These are phyloP conservation scores for Macrocybe gigantea DNA, from an alignment of 768 basidiomycete genomes.

Conservation along the genomic window DNA sequence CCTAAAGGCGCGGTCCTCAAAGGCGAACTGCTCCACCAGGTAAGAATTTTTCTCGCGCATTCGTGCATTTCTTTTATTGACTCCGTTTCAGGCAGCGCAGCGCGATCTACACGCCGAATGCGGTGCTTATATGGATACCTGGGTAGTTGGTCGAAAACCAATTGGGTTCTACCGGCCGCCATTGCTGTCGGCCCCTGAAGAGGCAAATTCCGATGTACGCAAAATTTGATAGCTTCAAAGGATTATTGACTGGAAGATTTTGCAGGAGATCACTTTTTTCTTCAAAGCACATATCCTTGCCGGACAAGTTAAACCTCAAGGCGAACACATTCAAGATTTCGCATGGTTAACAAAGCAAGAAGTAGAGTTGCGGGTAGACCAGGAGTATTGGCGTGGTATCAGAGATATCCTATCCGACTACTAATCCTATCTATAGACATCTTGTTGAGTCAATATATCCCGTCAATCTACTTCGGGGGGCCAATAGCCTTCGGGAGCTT, in stretches of 20 bases:
- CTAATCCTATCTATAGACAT: constrained; percentile 20
- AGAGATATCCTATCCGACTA: constrained; percentile 79
- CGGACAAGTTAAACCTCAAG: constrained; percentile 67
- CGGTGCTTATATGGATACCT: constrained; percentile 83
- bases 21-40: constrained; percentile 76
- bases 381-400: constrained; percentile 68
- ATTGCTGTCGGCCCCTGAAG: constrained; percentile 16
- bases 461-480: constrained; percentile 33
- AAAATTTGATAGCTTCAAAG: not conserved
- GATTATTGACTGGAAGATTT: not conserved
- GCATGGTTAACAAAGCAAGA: constrained; percentile 96
- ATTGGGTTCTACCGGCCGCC: constrained; percentile 64
- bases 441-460: not conserved
- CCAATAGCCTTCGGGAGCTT: constrained; percentile 46
- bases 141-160: constrained; percentile 89
- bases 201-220: constrained; percentile 30
- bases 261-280: constrained; percentile 76
- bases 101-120: constrained; percentile 66
- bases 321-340: constrained; percentile 60
- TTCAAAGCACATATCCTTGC: constrained; percentile 92
- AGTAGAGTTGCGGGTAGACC: constrained; percentile 62
- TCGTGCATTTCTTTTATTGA: not conserved
- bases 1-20: constrained; percentile 61
- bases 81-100: constrained; percentile 55
- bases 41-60: constrained; percentile 20